These are phyloP conservation scores for Saccharomyces pastorianus DNA, from an alignment of 1,139 yeast species.

Conservation along the genomic window DNA sequence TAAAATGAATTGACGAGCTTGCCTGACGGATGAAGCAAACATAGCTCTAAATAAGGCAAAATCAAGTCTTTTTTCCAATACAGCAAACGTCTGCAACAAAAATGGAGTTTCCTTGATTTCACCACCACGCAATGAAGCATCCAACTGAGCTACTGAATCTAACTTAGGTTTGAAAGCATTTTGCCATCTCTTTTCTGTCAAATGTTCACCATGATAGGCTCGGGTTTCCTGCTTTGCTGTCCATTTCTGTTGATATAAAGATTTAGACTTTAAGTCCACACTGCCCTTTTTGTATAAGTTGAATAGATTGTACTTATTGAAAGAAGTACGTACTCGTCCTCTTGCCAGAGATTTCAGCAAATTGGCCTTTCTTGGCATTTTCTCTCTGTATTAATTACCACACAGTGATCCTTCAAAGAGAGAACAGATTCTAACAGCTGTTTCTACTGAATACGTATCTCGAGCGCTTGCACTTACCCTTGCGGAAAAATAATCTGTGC, in stretches of 20 bases:
- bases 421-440: too few relatives aligned
- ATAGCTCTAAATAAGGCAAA: constrained; percentile 82
- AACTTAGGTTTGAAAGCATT: constrained; percentile 62
- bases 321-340: constrained; percentile 79
- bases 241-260: constrained; percentile 88
- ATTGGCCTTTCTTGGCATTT: constrained; percentile 57
- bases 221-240: constrained; percentile 84
- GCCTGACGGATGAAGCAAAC: constrained; percentile 91
- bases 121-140: constrained; percentile 62
- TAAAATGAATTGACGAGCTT: constrained; percentile 81
- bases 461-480: too few relatives aligned
- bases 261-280: constrained; percentile 45
- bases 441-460: too few relatives aligned
- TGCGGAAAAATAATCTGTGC: not conserved
- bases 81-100: constrained; percentile 81
- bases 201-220: constrained; percentile 91
- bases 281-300: constrained; percentile 67
- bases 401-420: too few relatives aligned
- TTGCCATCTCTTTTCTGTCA: constrained; percentile 79
- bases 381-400: not conserved
- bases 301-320: constrained; percentile 87
- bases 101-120: constrained; percentile 60
- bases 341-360: constrained; percentile 53
- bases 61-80: constrained; percentile 81
- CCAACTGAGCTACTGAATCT: constrained; percentile 78